A percentile compares a stretch with the other conserved stretches of the same genome.
Evolutionary conservation across 805 yeast species (phyloP).

Genomic region (Suhomyces pyralidae): DNA sequence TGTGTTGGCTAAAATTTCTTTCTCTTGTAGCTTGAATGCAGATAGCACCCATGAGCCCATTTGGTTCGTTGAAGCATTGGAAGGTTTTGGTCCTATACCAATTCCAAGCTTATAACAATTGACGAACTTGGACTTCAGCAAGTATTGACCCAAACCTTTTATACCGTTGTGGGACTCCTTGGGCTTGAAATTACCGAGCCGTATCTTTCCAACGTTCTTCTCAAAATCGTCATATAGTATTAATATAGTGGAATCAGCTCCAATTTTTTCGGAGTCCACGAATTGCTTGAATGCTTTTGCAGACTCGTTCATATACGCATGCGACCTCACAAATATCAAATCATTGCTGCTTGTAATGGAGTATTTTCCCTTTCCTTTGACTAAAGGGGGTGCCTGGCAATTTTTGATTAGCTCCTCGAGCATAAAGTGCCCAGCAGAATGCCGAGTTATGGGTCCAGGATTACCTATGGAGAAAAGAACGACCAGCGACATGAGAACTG

Average conservation of each 20-base stretch:
- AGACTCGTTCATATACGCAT: conserved; percentile 41
- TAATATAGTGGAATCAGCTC: conserved; percentile 13
- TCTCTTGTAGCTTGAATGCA: conserved; percentile 25
- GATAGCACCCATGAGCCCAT: conserved; percentile 45
- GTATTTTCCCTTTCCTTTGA: conserved; percentile 24
- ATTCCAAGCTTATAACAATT: conserved; percentile 33
- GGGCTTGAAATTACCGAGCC: conserved; percentile 27
- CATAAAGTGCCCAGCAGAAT: conserved; percentile 38
- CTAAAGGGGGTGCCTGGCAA: conserved; percentile 27
- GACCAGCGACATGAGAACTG: conserved; percentile 3
- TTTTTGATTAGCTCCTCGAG: conserved; percentile 24
- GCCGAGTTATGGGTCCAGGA: conserved; percentile 40
- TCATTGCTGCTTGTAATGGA: conserved; percentile 20
- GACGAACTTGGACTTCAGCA: conserved; percentile 1
- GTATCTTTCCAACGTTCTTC: conserved; percentile 26
- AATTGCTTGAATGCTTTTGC: conserved; percentile 26
- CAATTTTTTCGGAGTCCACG: conserved; percentile 16
- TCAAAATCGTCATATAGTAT: conserved; percentile 42
- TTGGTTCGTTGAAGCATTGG: conserved; percentile 27
- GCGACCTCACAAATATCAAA: conserved; percentile 33
- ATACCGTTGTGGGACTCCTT: conserved; percentile 43
- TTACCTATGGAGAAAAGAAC: conserved; percentile 36
- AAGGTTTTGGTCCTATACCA: conserved; percentile 43
- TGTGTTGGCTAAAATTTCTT: conserved; percentile 9
- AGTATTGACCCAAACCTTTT: conserved; percentile 17